Evolutionary conservation across 352 stramenopile species (phyloP), one percentile per base, ranked within the genome.

Genomic region (Pythium phragmitis): DNA sequence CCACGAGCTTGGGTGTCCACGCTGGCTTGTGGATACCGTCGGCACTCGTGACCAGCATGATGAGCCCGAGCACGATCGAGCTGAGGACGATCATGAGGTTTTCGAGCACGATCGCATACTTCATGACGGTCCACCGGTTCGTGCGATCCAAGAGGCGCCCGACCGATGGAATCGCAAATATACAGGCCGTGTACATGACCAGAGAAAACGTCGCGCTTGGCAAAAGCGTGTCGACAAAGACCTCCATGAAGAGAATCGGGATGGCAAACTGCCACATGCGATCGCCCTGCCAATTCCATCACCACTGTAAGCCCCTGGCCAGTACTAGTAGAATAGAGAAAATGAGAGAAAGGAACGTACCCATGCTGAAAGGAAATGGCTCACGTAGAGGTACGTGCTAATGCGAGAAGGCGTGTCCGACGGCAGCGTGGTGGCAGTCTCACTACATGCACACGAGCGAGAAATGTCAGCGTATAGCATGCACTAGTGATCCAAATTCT

Each of bases 71-170:
- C 4, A 88, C 72, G 9, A 80, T 52, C 17, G 82, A 78, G 51
- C 85, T 93, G 23, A 84, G 19, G 30, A 93, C 68, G 63, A 95
- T 89, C 75, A 87, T 87, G 45, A 79, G 41, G 63, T 95, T 95
- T 56, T 95, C 86, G 0, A 87, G 50, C n/a, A 88, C 36, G 47
- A 92, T 89, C 34, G 82, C 76, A 58, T 78, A 78, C 62, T 88
- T 77, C 74, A 93, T 88, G 19, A 83, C 74, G 7, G 39, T 73
- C 76, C 88, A 88, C 42, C 86, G 82, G 55, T 90, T 86, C 45
- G 80, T 80, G 11, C 61, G 63, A 30, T 30, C 26, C 26, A 30
- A 30, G 26, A 30, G 26, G 13, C 75, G 69, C 9, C 86, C 86
- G 28, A 93, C 73, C 0, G 77, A 82, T 12, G 86, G 86, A 52